Evolutionary conservation across 768 basidiomycete species (phyloP).

Genomic region (Hydnum rufescens): DNA sequence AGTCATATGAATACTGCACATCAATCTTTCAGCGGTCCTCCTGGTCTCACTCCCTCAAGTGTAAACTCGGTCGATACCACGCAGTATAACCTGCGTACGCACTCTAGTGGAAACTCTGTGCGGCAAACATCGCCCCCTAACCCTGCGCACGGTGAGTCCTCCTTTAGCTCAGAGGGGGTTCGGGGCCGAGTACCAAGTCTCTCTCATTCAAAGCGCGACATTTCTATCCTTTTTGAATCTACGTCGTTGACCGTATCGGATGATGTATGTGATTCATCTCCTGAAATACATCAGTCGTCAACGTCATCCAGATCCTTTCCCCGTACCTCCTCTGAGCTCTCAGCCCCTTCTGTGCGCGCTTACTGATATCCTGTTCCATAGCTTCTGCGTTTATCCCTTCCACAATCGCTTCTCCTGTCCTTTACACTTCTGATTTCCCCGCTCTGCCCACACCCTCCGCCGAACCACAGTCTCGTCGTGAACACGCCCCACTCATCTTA

Average conservation of each 20-base stretch:
- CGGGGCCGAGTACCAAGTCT: slow-evolving; percentile 74
- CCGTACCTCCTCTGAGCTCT: slow-evolving; percentile 4
- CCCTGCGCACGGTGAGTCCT: slow-evolving; percentile 45
- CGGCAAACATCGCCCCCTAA: not conserved
- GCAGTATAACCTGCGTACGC: too few species aligned
- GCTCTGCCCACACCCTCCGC: slow-evolving; percentile 29
- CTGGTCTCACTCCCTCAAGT: not conserved
- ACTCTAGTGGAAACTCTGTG: too few species aligned
- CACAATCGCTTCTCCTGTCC: slow-evolving; percentile 22
- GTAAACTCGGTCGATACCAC: too few species aligned
- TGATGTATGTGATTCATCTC: slow-evolving; percentile 10
- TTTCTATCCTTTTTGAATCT: slow-evolving; percentile 29
- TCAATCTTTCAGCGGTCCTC: not conserved
- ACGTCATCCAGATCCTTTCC: slow-evolving; percentile 10
- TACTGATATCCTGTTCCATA: not conserved
- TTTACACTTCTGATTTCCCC: slow-evolving; percentile 46
- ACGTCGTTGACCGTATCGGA: too few species aligned
- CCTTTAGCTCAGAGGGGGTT: slow-evolving; percentile 44
- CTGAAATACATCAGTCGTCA: slow-evolving; percentile 20
- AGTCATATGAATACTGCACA: too few species aligned
- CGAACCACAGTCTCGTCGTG: not conserved
- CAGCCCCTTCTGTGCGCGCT: not conserved
- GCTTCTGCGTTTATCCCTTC: slow-evolving; percentile 7
- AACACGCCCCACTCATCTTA: slow-evolving; percentile 5
- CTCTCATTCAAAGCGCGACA: slow-evolving; percentile 56